phyloP scores from a whole-genome alignment of 352 stramenopile genomes.

The Pythium vanterpoolii region DNA sequence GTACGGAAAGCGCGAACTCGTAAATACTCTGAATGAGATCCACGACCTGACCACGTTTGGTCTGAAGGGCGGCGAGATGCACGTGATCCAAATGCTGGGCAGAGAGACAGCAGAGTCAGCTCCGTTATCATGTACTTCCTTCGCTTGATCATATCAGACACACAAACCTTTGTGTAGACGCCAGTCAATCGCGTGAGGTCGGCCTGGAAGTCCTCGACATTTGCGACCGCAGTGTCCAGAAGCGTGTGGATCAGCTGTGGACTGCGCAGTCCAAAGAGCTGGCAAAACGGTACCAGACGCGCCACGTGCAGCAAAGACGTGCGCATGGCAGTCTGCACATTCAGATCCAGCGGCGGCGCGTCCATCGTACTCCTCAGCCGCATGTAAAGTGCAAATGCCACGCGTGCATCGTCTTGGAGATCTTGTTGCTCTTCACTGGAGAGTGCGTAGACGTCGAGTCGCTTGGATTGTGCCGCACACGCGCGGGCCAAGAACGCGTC shows the following conservation, averaged over 20 bases:
- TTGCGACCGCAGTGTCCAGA: not conserved
- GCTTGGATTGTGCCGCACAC: slow-evolving; percentile 16
- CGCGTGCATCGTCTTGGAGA: slow-evolving; percentile 11
- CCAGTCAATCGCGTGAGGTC: slow-evolving; percentile 12
- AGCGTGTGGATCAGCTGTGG: slow-evolving; percentile 2
- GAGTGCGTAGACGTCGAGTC: slow-evolving; percentile 1
- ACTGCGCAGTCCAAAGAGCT: slow-evolving; percentile 30
- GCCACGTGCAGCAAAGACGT: slow-evolving; percentile 45
- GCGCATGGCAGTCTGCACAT: slow-evolving; percentile 10
- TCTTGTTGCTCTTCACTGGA: slow-evolving; percentile 3
- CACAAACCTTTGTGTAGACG: slow-evolving; percentile 34
- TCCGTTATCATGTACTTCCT: no score
- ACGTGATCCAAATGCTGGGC: slow-evolving; percentile 40
- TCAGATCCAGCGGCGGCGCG: not conserved
- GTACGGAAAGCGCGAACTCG: slow-evolving; percentile 47
- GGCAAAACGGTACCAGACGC: slow-evolving; percentile 57
- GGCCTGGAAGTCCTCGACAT: slow-evolving; percentile 25
- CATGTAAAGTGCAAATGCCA: slow-evolving; percentile 38
- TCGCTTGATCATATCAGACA: no score
- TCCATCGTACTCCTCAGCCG: slow-evolving; percentile 21
- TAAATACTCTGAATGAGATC: slow-evolving; percentile 39
- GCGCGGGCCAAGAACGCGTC: slow-evolving; percentile 27
- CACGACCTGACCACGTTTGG: slow-evolving; percentile 35
- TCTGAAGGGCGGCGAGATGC: slow-evolving; percentile 22
- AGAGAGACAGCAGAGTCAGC: not conserved